Percentiles rank a stretch among this genome's conserved stretches.
Evolutionary conservation across 495 filamentous ascomycete genomes (phyloP).

Genomic region (Cercophora sp.): DNA sequence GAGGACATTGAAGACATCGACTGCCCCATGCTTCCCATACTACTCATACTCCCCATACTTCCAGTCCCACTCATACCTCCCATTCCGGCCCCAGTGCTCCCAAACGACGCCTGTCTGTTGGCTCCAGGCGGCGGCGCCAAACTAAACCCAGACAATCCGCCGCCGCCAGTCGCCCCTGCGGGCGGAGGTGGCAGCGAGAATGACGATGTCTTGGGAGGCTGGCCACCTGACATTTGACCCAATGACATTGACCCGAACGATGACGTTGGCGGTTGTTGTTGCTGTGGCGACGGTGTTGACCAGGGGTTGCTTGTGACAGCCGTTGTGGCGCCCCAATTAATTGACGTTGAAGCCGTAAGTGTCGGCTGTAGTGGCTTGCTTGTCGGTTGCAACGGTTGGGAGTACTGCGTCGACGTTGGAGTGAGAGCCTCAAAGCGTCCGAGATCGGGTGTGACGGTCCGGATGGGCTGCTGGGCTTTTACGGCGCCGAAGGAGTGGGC

Average conservation of each 20-base stretch:
- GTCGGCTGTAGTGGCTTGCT: background rate
- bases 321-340: slow-evolving; percentile 34
- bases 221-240: slow-evolving; percentile 24
- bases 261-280: slow-evolving; percentile 15
- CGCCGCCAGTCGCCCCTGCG: background rate
- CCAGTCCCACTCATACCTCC: slow-evolving; percentile 11
- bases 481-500: slow-evolving; percentile 30
- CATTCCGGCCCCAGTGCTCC: too few species aligned
- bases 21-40: slow-evolving; percentile 8
- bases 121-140: slow-evolving; percentile 38
- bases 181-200: slow-evolving; percentile 49
- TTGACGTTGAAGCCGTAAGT: slow-evolving; percentile 11
- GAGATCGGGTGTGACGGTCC: slow-evolving; percentile 56
- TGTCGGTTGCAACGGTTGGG: slow-evolving; percentile 46
- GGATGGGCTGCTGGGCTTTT: slow-evolving; percentile 39
- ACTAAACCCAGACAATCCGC: slow-evolving; percentile 33
- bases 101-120: slow-evolving; percentile 9
- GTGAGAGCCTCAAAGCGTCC: slow-evolving; percentile 43
- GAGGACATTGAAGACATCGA: background rate
- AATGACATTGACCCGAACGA: slow-evolving; percentile 34
- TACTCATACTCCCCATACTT: too few species aligned
- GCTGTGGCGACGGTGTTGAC: slow-evolving; percentile 28
- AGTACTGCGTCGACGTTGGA: slow-evolving; percentile 51
- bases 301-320: slow-evolving; percentile 29
- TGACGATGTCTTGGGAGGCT: slow-evolving; percentile 26